Evolutionary conservation across 2,329 filamentous ascomycete genomes (phyloP).

Genomic region (Corynespora cassiicola): DNA sequence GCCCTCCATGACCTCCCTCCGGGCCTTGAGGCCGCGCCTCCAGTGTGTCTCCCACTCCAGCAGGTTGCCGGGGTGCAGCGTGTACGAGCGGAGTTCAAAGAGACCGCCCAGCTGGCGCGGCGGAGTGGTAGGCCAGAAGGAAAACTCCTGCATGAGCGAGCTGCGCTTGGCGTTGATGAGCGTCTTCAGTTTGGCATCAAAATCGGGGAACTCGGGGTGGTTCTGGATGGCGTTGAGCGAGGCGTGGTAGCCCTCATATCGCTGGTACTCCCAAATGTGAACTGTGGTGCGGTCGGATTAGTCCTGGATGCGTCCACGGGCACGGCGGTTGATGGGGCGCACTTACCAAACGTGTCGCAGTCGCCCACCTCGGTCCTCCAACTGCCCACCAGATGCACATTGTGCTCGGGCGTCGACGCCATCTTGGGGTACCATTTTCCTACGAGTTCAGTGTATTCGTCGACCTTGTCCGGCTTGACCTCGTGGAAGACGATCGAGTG

Average conservation of each 20-base stretch:
- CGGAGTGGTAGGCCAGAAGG: constrained; percentile 96
- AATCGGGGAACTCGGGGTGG: constrained; percentile 83
- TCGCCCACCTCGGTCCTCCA: constrained; percentile 98
- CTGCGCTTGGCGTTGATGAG: constrained; percentile 84
- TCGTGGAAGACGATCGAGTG: constrained; percentile 97
- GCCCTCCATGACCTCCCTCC: constrained; percentile 97
- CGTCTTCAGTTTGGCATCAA: constrained; percentile 83
- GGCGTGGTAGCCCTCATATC: constrained; percentile 93
- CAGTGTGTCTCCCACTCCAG: constrained; percentile 99
- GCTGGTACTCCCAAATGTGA: constrained; percentile 99
- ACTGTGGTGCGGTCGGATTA: too few relatives aligned
- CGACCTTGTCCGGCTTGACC: constrained; percentile 92
- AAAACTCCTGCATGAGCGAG: constrained; percentile 99
- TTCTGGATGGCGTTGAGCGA: constrained; percentile 84
- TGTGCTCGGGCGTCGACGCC: constrained; percentile 83
- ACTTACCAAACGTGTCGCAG: constrained; percentile 91
- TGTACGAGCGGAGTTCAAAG: constrained; percentile 97
- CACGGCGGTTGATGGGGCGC: too few relatives aligned
- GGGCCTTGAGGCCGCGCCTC: constrained; percentile 87
- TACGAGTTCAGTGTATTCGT: constrained; percentile 90
- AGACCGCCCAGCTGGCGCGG: constrained; percentile 89
- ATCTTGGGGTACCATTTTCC: constrained; percentile 92
- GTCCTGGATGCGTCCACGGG: too few relatives aligned
- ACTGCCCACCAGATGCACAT: constrained; percentile 94
- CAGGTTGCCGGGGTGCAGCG: constrained; percentile 91